A percentile compares a stretch with the other conserved stretches of the same genome.
These are phyloP conservation scores for Thecamonas trahens DNA, from an alignment of 78 protist genomes.

Conservation along the genomic window DNA sequence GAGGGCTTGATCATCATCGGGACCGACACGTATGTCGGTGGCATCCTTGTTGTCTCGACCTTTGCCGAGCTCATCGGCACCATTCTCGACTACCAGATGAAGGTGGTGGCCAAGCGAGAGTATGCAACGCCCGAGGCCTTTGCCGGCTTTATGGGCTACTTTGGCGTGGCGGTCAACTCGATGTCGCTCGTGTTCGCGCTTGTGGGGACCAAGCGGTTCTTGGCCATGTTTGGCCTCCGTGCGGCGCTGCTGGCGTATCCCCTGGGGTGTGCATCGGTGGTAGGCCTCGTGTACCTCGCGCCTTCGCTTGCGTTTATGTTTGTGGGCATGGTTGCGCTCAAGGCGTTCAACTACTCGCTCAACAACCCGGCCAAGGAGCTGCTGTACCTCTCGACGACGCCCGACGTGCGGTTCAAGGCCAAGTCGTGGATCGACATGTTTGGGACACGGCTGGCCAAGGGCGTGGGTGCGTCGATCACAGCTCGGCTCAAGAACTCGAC, in stretches of 20 bases:
- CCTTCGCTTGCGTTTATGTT: background rate
- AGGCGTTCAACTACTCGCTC: conserved; percentile 23
- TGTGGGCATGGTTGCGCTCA: conserved; percentile 10
- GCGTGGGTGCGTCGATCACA: too few species aligned
- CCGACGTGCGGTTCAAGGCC: conserved; percentile 11
- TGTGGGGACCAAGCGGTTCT: too few species aligned
- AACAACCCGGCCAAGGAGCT: conserved; percentile 23
- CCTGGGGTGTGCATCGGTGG: too few species aligned
- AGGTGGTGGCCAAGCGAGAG: conserved; percentile 1
- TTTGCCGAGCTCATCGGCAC: conserved; percentile 16
- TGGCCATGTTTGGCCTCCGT: too few species aligned
- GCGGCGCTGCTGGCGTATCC: too few species aligned
- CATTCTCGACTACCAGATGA: conserved; percentile 21
- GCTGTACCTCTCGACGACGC: conserved; percentile 8
- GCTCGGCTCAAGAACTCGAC: too few species aligned
- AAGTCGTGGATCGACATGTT: conserved; percentile 31
- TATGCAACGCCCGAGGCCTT: background rate
- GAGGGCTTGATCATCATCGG: conserved; percentile 16
- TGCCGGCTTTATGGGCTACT: conserved; percentile 5
- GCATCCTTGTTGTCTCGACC: conserved; percentile 14
- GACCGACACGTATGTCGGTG: conserved; percentile 11
- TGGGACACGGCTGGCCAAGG: conserved; percentile 15
- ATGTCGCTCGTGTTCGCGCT: conserved; percentile 3
- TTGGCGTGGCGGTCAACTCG: background rate
- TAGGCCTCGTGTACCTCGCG: background rate